Percentiles rank a stretch among this genome's conserved stretches.
Conservation (phyloP, 2,329 filamentous ascomycete species). For the Calonectria crousiana region DNA sequence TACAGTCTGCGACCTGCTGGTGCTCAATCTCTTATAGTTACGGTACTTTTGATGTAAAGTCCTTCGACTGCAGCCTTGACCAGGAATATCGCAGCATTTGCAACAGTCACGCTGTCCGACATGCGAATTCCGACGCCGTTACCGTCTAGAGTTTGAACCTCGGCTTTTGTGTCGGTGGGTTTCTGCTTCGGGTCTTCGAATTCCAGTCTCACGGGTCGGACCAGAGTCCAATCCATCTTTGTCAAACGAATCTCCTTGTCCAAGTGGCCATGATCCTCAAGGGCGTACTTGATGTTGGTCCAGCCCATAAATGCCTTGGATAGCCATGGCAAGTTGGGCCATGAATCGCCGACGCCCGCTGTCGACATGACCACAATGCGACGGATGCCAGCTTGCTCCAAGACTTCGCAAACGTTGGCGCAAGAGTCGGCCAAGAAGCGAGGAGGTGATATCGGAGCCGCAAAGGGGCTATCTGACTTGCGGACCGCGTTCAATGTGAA, state of each 20-base stretch:
- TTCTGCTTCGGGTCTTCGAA: conserved; percentile 45
- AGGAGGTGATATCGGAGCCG: conserved; percentile 52
- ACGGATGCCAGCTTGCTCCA: conserved; percentile 46
- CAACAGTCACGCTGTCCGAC: conserved; percentile 44
- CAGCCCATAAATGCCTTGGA: conserved; percentile 52
- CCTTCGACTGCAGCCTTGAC: conserved; percentile 48
- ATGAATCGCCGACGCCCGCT: conserved; percentile 54
- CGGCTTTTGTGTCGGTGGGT: not conserved
- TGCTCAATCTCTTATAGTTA: conserved; percentile 33
- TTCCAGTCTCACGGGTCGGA: conserved; percentile 48
- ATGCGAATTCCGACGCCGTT: conserved; percentile 48
- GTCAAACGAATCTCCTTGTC: conserved; percentile 51
- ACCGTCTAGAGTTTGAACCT: conserved; percentile 46
- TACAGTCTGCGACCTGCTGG: not conserved
- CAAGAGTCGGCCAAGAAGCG: conserved; percentile 54
- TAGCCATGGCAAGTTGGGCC: conserved; percentile 49
- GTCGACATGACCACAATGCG: conserved; percentile 55
- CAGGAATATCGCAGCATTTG: conserved; percentile 49
- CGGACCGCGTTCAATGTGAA: conserved; percentile 55
- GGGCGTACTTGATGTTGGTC: conserved; percentile 55
- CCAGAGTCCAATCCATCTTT: conserved; percentile 52
- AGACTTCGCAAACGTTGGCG: conserved; percentile 49
- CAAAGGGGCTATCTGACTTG: conserved; percentile 55
- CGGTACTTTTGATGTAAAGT: conserved; percentile 33
- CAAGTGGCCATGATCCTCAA: conserved; percentile 52